Base-by-base conservation (phyloP, 805 yeast species). In the Metschnikowia rubicola region DNA sequence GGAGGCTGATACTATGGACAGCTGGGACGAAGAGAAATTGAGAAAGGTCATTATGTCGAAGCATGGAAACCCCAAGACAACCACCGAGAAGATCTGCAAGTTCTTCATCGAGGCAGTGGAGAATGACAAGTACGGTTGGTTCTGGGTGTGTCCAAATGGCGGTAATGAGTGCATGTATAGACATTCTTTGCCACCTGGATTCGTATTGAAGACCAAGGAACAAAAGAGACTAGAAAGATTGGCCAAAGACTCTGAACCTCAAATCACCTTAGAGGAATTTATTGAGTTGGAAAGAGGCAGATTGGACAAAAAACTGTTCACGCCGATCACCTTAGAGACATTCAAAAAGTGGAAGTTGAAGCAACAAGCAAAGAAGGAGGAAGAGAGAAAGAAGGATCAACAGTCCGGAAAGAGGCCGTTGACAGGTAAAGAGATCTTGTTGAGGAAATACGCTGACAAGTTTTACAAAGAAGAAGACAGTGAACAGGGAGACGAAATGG, bases 91-190 rank as follows among this genome's bases (percentile, higher is more conserved):
- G 56, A 88, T 94, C 41, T 94, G 99, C 79, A 94, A 91, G 66
- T 81, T 67, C 68, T 95, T 94, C 71, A 88, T 94, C 55, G 96
- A 90, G 50, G 98, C 99, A 0, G 97, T 94, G 48, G 99, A 94
- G 64, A 89, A 90, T 62, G 94, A 92, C 48, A 92, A 92, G 64
- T 94, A 94, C 65, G 99, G 99, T 62, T 94, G 99, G 99, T 91
- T 94, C 70, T 94, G 99, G 99, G 77, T 79, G 17, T 94, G 99
- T 74, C 99, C 99, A 28, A 88, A 88, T 58, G 91, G 92, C 35
- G 97, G 96, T 55, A 81, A 86, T 51, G 85, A 81, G 51, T 94
- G 99, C 80, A 92, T 85, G 74, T 94, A 94, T 73, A 84, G 81
- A 68, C 99, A 94, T 68, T 86, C 97, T 8, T 76, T 94, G 62